Conservation (phyloP, 2,329 filamentous ascomycete species). For the Penicillium sp. region DNA sequence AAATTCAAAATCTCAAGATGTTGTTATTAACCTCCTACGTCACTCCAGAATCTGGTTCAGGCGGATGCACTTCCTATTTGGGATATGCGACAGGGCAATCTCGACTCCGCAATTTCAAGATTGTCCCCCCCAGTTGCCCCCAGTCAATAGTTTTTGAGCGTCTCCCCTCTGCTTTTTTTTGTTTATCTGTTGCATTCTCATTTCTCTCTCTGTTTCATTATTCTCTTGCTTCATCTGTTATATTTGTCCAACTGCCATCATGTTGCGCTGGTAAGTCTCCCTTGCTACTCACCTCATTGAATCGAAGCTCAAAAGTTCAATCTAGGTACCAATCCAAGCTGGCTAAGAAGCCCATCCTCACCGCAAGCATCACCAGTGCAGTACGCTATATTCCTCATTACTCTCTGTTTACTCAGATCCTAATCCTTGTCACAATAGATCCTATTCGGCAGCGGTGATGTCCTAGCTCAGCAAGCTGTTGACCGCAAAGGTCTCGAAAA, state of each 20-base stretch:
- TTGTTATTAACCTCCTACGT: background rate
- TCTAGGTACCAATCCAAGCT: slow-evolving; percentile 81
- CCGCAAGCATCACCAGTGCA: slow-evolving; percentile 84
- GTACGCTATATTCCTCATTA: slow-evolving; percentile 37
- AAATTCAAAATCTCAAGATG: background rate
- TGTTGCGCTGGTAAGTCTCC: slow-evolving; percentile 39
- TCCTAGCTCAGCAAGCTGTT: slow-evolving; percentile 85
- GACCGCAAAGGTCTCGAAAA: slow-evolving; percentile 75
- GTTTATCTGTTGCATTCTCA: slow-evolving; percentile 8
- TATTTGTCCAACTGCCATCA: slow-evolving; percentile 14
- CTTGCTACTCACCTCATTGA: slow-evolving; percentile 6
- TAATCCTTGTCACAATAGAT: slow-evolving; percentile 48
- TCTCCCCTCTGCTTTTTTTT: background rate
- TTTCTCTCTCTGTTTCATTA: background rate
- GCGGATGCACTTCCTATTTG: slow-evolving; percentile 19
- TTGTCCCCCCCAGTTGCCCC: slow-evolving; percentile 6
- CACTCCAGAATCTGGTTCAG: slow-evolving; percentile 7
- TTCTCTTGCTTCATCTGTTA: background rate
- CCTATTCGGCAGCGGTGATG: slow-evolving; percentile 88
- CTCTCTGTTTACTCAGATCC: background rate
- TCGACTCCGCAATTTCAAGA: slow-evolving; percentile 29
- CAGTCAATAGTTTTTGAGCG: slow-evolving; percentile 1
- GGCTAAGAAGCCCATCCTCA: slow-evolving; percentile 78
- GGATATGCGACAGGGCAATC: slow-evolving; percentile 6
- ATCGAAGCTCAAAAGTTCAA: slow-evolving; percentile 19